Evolutionary conservation across 1,284 basidiomycete species (phyloP), one percentile per base, ranked within the genome.

Genomic region (Ceratobasidium sp.): DNA sequence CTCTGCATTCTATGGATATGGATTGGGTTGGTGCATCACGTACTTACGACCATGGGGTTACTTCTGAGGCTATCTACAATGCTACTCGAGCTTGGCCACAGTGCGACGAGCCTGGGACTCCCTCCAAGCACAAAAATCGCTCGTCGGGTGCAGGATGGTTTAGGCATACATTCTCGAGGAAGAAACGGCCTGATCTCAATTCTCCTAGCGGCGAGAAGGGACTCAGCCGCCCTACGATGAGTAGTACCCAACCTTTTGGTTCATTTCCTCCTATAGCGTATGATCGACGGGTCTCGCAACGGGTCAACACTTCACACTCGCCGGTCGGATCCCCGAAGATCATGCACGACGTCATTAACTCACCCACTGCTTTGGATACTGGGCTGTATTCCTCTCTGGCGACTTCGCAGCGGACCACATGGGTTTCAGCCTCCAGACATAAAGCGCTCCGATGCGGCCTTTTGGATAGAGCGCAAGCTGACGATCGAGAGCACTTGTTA

Each of bases 1-100:
- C 53, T 3, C n/a, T 57, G 50, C 53, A 36, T 12, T 34, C 52
- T 34, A 21, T n/a, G 30, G 65, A 30, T 18, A 41, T 55, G 21
- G 50, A 53, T 16, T 69, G 65, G 65, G 65, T 58, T 6, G 65
- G 58, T 57, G 65, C 53, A 46, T 69, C 65, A 14, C 65, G 65
- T 4, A 45, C 58, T 32, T 34, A 69, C 32, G 52, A 53, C 18
- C 26, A 26, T 9, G 1, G 45, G 23, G 52, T 21, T 36, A 32
- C 52, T 18, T 39, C 9, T 12, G 23, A 16, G 28, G 39, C 16
- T n/a, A 18, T 10, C 28, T 67, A 67, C 14, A 34, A 67, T 36
- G 34, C 39, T 58, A 23, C 32, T 48, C 52, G 43, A 14, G 30
- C 16, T 16, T 26, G n/a, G 2, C 53, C 12, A 8, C 9, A 18